Evolutionary conservation across 169 alveolate genomes (phyloP).

Genomic region (Condylostoma magnum): DNA sequence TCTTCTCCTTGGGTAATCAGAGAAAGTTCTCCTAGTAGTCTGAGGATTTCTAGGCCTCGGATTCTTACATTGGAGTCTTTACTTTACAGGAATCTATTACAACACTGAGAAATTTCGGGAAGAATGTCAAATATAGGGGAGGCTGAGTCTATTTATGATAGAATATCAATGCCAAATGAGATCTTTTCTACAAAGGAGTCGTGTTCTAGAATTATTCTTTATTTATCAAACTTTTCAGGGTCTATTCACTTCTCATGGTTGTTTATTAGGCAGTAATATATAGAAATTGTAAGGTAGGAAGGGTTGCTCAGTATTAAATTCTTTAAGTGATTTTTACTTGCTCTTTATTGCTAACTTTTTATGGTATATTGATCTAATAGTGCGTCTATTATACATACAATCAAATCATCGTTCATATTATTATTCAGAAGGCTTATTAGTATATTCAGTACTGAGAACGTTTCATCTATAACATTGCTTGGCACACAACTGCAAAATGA

Average conservation of each 20-base stretch:
- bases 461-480: slow-evolving; percentile 49
- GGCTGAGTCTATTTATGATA: not conserved
- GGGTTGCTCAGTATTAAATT: not conserved
- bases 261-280: slow-evolving; percentile 2
- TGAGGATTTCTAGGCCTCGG: slow-evolving; percentile 12
- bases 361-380: slow-evolving; percentile 55
- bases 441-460: slow-evolving; percentile 36
- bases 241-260: not conserved
- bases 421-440: slow-evolving; percentile 8
- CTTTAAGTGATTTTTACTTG: not conserved
- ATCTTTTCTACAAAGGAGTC: slow-evolving; percentile 19
- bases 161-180: slow-evolving; percentile 21
- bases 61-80: slow-evolving; percentile 29
- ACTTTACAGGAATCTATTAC: not conserved
- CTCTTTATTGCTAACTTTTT: slow-evolving; percentile 49
- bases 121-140: not conserved
- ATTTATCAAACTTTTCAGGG: not conserved
- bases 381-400: slow-evolving; percentile 32
- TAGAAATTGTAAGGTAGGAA: not conserved
- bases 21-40: slow-evolving; percentile 23
- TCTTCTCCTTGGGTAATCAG: not conserved
- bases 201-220: slow-evolving; percentile 14
- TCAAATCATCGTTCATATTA: not conserved
- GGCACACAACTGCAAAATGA: slow-evolving; percentile 47
- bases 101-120: not conserved